Percentiles rank a stretch among this genome's conserved stretches.
These are phyloP conservation scores for Tuber brumale DNA, from an alignment of 495 filamentous ascomycete genomes.

Conservation along the genomic window DNA sequence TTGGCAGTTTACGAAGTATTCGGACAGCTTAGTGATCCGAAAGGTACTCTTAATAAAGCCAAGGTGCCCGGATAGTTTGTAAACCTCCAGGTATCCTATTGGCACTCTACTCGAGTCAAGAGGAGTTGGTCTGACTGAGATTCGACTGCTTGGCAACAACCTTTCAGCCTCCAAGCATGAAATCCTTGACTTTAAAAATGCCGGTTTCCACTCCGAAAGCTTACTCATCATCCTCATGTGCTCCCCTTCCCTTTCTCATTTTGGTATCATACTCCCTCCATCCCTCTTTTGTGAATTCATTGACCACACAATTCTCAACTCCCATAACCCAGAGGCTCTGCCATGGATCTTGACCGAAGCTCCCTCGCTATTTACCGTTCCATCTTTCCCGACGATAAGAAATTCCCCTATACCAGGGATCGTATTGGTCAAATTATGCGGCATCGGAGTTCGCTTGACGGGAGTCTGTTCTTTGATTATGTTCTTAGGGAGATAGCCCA, in stretches of 20 bases:
- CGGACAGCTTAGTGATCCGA: too few species aligned
- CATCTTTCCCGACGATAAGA: slow-evolving; percentile 36
- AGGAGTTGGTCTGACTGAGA: background rate
- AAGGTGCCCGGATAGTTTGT: too few species aligned
- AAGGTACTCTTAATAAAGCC: too few species aligned
- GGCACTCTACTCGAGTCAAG: background rate
- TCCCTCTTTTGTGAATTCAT: background rate
- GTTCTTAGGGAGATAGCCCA: slow-evolving; percentile 32
- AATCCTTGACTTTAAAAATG: background rate
- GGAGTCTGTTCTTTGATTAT: slow-evolving; percentile 34
- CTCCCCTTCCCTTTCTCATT: background rate
- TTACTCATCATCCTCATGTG: background rate
- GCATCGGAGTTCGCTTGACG: slow-evolving; percentile 29
- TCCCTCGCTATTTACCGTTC: slow-evolving; percentile 18
- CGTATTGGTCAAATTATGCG: slow-evolving; percentile 20
- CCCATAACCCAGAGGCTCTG: background rate
- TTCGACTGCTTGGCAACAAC: background rate
- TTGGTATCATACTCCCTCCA: background rate
- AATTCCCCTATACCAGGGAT: slow-evolving; percentile 37
- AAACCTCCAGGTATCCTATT: too few species aligned
- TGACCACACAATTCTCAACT: background rate
- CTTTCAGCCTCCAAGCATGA: background rate
- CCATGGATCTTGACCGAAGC: slow-evolving; percentile 29
- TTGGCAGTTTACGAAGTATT: too few species aligned
- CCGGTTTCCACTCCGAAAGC: background rate